phyloP scores from a whole-genome alignment of 75 land plant genomes.

The Sequoia sempervirens region DNA sequence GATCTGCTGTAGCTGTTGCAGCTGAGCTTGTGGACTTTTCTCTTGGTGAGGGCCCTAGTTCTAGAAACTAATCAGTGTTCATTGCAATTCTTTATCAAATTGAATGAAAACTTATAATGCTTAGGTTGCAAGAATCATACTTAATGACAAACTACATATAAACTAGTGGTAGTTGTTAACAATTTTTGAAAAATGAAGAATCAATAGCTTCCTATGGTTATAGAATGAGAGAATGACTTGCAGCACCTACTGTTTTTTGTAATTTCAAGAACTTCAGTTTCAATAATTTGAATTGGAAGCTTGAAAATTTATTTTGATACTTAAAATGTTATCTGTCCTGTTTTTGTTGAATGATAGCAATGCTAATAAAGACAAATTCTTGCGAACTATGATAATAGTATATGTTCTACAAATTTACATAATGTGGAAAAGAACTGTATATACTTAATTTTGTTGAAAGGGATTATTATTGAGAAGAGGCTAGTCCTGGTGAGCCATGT shows the following conservation, averaged over 20 bases:
- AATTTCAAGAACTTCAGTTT: neutral
- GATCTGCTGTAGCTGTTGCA: slow-evolving; percentile 93
- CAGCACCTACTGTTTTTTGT: neutral
- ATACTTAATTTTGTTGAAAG: neutral
- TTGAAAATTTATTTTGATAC: neutral
- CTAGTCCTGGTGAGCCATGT: neutral
- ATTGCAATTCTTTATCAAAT: neutral
- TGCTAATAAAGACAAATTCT: too few relatives aligned
- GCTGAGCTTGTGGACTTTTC: slow-evolving; percentile 81
- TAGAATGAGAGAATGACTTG: neutral
- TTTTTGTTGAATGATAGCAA: neutral
- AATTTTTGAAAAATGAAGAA: neutral
- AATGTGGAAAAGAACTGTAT: too few relatives aligned
- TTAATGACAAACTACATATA: neutral
- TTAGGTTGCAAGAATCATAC: neutral
- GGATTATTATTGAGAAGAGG: neutral
- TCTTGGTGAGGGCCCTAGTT: slow-evolving; percentile 49
- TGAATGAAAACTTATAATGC: neutral
- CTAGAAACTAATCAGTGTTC: neutral
- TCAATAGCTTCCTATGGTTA: neutral
- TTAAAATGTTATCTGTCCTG: neutral
- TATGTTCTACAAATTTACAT: too few relatives aligned
- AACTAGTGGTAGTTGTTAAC: neutral
- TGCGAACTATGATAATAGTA: too few relatives aligned
- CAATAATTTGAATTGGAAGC: neutral